Evolutionary conservation across 495 filamentous ascomycete genomes (phyloP).

Genomic region (Hyaloscypha finlandica): DNA sequence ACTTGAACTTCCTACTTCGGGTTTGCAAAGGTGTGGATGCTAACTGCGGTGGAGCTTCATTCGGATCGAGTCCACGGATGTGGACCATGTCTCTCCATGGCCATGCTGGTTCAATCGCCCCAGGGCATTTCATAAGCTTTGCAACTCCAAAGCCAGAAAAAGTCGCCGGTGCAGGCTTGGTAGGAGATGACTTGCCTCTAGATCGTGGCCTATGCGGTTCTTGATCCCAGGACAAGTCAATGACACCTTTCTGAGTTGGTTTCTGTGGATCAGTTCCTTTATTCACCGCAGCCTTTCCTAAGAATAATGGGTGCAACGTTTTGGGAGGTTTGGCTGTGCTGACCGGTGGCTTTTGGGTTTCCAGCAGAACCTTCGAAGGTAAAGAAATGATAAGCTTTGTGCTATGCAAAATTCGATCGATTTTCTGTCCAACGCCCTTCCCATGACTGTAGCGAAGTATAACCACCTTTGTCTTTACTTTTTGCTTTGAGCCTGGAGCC

Average conservation of each 20-base stretch:
- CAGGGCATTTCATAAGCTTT: constrained; percentile 56
- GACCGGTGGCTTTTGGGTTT: constrained; percentile 18
- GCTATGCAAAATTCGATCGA: constrained; percentile 40
- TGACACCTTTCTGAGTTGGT: neutral
- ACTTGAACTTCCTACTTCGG: constrained; percentile 50
- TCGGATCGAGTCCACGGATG: constrained; percentile 42
- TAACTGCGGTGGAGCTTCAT: neutral
- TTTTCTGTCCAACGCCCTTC: constrained; percentile 43
- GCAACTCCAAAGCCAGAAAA: constrained; percentile 25
- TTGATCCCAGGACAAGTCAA: neutral
- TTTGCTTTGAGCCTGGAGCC: neutral
- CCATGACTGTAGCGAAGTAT: constrained; percentile 19
- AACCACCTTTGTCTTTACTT: constrained; percentile 25
- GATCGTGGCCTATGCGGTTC: neutral
- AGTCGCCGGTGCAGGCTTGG: constrained; percentile 16
- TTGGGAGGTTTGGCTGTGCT: neutral
- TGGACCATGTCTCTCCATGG: constrained; percentile 67
- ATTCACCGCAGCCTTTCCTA: constrained; percentile 19
- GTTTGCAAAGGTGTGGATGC: constrained; percentile 7
- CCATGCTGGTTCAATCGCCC: constrained; percentile 66
- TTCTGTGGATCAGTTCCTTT: neutral
- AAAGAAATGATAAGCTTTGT: constrained; percentile 2
- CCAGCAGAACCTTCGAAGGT: constrained; percentile 21
- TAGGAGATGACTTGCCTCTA: neutral
- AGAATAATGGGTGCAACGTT: constrained; percentile 27